These are phyloP conservation scores for Lophium mytilinum DNA, from an alignment of 495 filamentous ascomycete species.

Conservation along the genomic window DNA sequence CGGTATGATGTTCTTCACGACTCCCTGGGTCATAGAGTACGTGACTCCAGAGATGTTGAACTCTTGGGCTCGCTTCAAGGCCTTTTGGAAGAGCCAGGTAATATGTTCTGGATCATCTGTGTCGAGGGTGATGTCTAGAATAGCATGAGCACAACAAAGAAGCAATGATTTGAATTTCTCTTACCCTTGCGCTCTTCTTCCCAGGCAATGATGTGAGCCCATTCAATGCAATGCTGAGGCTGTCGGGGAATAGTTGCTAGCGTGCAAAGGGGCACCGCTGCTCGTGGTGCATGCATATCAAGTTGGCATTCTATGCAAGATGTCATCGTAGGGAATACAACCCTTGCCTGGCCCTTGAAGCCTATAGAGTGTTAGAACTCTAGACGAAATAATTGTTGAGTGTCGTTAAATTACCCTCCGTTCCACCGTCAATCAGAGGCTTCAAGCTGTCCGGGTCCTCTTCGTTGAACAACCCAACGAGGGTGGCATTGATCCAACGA, in stretches of 20 bases:
- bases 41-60: conserved; percentile 92
- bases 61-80: conserved; percentile 67
- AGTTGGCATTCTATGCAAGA: conserved; percentile 98
- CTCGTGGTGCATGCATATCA: conserved; percentile 91
- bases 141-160: neutral
- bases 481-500: conserved; percentile 93
- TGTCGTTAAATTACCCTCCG: conserved; percentile 55
- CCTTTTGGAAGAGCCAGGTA: conserved; percentile 88
- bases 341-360: conserved; percentile 94
- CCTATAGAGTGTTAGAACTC: conserved; percentile 39
- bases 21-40: conserved; percentile 93
- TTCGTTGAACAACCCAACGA: conserved; percentile 80
- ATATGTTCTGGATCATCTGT: conserved; percentile 97
- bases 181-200: conserved; percentile 46
- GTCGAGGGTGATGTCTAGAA: conserved; percentile 54
- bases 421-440: conserved; percentile 92
- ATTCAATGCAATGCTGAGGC: conserved; percentile 97
- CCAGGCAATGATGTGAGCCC: conserved; percentile 90
- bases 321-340: conserved; percentile 83
- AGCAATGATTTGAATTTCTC: conserved; percentile 21
- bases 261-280: conserved; percentile 92
- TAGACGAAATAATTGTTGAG: neutral
- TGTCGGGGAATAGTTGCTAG: conserved; percentile 95
- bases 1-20: conserved; percentile 99
- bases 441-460: conserved; percentile 75